Evolutionary conservation across 129 eudicot genomes (phyloP), one percentile per base, ranked within the genome.

Genomic region (Cynara cardunculus): DNA sequence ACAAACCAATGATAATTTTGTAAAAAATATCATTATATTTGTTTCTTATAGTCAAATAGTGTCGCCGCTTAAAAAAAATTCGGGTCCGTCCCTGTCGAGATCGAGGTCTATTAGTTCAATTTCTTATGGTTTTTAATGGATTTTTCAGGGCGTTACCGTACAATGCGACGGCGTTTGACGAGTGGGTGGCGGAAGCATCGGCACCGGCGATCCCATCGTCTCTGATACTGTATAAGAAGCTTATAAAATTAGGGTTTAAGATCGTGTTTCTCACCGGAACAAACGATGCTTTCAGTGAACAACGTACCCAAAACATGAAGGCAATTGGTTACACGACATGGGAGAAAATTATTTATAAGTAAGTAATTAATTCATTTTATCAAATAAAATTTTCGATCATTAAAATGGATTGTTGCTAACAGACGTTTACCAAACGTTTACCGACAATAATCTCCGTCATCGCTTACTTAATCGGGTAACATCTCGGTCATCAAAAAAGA

Each of bases 331-430:
- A 86, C 25, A 69, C 31, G 32, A 79, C 66, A 1, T 88, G 91
- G 91, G 86, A 83, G 59, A 83, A 71, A 65, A 83, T 88, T 78
- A 83, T 88, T 21, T 37, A 82, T 18, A 88, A 78, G 91, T 88
- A 28, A 82, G 79, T 69, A 39, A 39, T 39, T 39, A 41, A 11
- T 41, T 41, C 2, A 11, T 11, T 11, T 34, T 34, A 30, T 30
- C 34, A 30, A 6, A 30, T 30, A 30, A 30, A 30, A 30, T 30
- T 30, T 30, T 30, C 34, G 34, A 30, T 28, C 31, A 28, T 28
- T 3, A 28, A 1, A 2, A 2, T 27, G 30, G 2, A 27, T 27
- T 28, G 31, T n/a, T n/a, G n/a, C n/a, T n/a, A n/a, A n/a, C n/a
- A n/a, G n/a, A n/a, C n/a, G n/a, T n/a, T n/a, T n/a, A n/a, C n/a